These are phyloP conservation scores for Saprolegnia diclina DNA, from an alignment of 352 stramenopile species.

Conservation along the genomic window DNA sequence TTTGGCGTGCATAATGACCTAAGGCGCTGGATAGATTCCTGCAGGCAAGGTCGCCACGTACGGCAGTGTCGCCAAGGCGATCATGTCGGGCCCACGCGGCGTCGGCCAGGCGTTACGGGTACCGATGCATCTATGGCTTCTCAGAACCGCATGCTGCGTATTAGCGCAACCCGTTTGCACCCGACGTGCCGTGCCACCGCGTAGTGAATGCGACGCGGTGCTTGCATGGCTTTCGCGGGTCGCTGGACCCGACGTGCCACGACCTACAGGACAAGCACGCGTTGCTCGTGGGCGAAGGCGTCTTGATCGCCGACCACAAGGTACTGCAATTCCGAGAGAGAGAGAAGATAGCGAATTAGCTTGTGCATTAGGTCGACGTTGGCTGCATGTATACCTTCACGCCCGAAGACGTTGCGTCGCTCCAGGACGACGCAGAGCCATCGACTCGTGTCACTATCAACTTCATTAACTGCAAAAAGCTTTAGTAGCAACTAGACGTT, in stretches of 20 bases:
- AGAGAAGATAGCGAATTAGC: background rate
- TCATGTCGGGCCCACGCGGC: slow-evolving; percentile 56
- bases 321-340: slow-evolving; percentile 30
- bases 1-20: background rate
- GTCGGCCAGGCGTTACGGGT: slow-evolving; percentile 79
- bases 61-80: slow-evolving; percentile 48
- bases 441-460: background rate
- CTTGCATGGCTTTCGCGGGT: slow-evolving; percentile 75
- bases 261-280: slow-evolving; percentile 64
- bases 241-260: slow-evolving; percentile 47
- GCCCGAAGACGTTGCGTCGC: background rate
- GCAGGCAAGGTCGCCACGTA: slow-evolving; percentile 77
- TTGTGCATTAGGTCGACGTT: slow-evolving; percentile 37
- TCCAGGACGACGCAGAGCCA: background rate
- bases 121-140: slow-evolving; percentile 10
- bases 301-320: slow-evolving; percentile 57
- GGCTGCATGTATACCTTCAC: slow-evolving; percentile 47
- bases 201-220: slow-evolving; percentile 60
- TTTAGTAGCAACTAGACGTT: background rate
- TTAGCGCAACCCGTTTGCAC: slow-evolving; percentile 79
- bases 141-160: background rate
- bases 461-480: background rate
- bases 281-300: slow-evolving; percentile 56
- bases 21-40: slow-evolving; percentile 45
- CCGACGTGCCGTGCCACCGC: slow-evolving; percentile 68